phyloP scores from a whole-genome alignment of 495 filamentous ascomycete genomes.

The Xylaria acuta region DNA sequence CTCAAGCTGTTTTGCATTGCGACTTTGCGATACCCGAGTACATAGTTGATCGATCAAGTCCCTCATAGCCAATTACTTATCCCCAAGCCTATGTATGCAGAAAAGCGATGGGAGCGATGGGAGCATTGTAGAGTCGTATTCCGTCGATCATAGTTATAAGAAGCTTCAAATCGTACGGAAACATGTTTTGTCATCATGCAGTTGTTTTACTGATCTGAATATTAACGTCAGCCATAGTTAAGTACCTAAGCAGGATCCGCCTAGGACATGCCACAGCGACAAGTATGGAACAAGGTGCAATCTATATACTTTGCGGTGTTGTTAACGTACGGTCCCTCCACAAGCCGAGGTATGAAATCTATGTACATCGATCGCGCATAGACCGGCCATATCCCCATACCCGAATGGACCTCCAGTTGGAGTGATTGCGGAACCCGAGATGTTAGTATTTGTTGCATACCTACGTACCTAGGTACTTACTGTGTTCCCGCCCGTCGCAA shows the following conservation, averaged over 20 bases:
- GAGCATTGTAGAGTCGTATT: neutral
- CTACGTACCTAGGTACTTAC: neutral
- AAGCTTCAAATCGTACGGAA: neutral
- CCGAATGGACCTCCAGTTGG: neutral
- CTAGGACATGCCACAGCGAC: no score
- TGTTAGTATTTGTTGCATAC: no score
- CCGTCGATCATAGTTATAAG: neutral
- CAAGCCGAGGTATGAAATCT: no score
- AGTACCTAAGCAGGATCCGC: no score
- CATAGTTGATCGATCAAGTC: constrained; percentile 1
- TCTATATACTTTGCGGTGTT: neutral
- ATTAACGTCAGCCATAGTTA: no score
- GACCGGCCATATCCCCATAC: neutral
- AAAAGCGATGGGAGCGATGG: neutral
- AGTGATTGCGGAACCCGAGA: neutral
- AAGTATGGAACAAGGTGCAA: no score
- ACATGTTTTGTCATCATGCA: no score
- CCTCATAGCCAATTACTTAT: neutral
- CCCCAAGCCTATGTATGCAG: neutral
- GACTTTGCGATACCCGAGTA: constrained; percentile 19
- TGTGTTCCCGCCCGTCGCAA: no score
- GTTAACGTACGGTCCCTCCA: neutral
- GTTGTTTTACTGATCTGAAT: neutral
- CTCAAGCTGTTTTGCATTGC: constrained; percentile 21
- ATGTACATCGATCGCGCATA: neutral